Evolutionary conservation across 176 grass and related monocot species (phyloP).

Genomic region (Echinochloa phyllopogon): DNA sequence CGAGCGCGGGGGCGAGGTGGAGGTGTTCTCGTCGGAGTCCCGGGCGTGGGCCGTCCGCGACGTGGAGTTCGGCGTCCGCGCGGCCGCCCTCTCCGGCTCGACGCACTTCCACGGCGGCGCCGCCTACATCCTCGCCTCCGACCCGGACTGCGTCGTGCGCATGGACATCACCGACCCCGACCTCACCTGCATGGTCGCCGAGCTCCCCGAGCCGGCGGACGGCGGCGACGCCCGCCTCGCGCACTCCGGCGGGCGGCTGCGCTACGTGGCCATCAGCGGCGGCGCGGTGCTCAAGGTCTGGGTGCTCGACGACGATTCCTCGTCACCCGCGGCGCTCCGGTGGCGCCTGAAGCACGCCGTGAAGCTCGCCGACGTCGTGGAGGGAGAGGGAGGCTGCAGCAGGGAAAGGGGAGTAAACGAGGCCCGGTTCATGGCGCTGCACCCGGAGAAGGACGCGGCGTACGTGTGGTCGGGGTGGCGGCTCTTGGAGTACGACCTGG

Average conservation of each 20-base stretch:
- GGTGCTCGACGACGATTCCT: constrained; percentile 28
- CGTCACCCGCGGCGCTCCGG: not conserved
- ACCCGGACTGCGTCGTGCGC: constrained; percentile 44
- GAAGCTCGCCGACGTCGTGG: constrained; percentile 11
- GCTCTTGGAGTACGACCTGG: constrained; percentile 54
- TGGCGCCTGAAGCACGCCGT: constrained; percentile 57
- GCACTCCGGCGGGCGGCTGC: constrained; percentile 47
- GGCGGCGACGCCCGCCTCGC: constrained; percentile 37
- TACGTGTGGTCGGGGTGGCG: constrained; percentile 58
- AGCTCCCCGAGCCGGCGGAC: constrained; percentile 38
- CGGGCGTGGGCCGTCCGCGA: constrained; percentile 40
- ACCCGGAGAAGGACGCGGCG: constrained; percentile 64
- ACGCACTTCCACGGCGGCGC: constrained; percentile 54
- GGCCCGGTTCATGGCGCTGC: constrained; percentile 58
- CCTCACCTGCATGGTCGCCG: constrained; percentile 28
- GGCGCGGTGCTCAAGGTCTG: constrained; percentile 52
- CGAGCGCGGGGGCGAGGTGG: constrained; percentile 41
- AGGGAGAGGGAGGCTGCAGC: not conserved
- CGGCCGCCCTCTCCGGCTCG: constrained; percentile 40
- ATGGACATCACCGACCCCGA: constrained; percentile 31
- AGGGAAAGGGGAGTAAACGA: not conserved
- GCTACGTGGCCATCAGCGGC: constrained; percentile 46
- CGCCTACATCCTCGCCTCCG: constrained; percentile 51
- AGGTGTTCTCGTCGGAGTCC: constrained; percentile 67
- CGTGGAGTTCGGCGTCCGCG: constrained; percentile 40